Evolutionary conservation across 805 yeast species (phyloP), one percentile per base, ranked within the genome.

Genomic region (Sugiyamaella americana): DNA sequence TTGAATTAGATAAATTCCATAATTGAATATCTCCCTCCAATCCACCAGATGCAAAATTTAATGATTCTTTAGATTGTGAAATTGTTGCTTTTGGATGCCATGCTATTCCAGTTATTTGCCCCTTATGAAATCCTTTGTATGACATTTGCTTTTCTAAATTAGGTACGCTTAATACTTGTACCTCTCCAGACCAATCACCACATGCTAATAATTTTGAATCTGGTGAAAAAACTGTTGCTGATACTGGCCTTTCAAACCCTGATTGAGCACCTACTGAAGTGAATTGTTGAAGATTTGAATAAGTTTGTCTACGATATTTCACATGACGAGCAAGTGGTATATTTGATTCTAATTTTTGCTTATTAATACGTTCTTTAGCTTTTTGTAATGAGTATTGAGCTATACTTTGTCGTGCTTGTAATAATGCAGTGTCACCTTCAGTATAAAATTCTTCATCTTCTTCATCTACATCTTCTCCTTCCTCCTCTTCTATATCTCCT

Each of bases 131-230:
- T 3, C 60, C 58, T 5, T 69, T 62, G 1, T 55, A 53, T 1
- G 44, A 26, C 11, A 50, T 54, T 3, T 51, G 51, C n/a, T 40
- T 56, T 5, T 44, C 63, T 37, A 82, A 62, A 2, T 72, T 61
- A 0, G 63, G 56, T 2, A 62, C 53, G 39, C 73, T 62, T n/a
- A 83, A 37, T 1, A 86, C 51, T 50, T 72, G 74, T 3, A 87
- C 55, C 22, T 71, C 70, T 2, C 97, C 97, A 51, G 81, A 78
- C 97, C 98, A 91, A 32, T 93, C 84, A 0, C 88, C 93, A 11
- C 79, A 69, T 0, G 87, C 83, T 2, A 85, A 62, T 2, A 51
- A 43, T 1, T 56, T 37, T 3, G 67, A 61, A 43, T 67, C 59
- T 0, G 67, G 63, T 3, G 78, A 69, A 48, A 76, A 69, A 4